Conservation (phyloP, 2,329 filamentous ascomycete species). For the Trichoderma sp. region DNA sequence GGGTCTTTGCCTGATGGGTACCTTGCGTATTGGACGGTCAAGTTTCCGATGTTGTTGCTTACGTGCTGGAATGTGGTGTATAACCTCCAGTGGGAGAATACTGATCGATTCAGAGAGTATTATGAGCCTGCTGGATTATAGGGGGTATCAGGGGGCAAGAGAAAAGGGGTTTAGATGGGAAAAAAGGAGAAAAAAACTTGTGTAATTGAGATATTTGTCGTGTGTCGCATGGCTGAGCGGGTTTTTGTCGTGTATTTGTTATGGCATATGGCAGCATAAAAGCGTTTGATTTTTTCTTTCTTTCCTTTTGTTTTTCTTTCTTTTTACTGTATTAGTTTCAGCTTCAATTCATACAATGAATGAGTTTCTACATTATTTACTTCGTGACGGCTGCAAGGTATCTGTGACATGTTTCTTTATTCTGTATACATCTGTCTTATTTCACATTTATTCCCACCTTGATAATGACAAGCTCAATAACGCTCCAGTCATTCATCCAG, state of each 20-base stretch:
- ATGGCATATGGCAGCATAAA: not conserved
- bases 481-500: not conserved
- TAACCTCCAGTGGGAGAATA: constrained; percentile 59
- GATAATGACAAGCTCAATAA: not conserved
- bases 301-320: not conserved
- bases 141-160: not conserved
- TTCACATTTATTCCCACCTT: not conserved
- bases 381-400: not conserved
- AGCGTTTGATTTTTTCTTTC: not conserved
- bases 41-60: constrained; percentile 76
- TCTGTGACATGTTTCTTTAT: not conserved
- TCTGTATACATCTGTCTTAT: not conserved
- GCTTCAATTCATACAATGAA: not conserved
- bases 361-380: not conserved
- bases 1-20: constrained; percentile 78
- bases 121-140: constrained; percentile 51
- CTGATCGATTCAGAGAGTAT: constrained; percentile 70
- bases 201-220: not conserved
- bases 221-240: not conserved
- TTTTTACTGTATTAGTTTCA: not conserved
- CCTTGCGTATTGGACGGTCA: constrained; percentile 74
- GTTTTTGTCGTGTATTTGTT: not conserved
- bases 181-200: not conserved
- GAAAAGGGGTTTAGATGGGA: not conserved
- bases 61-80: constrained; percentile 74